Evolutionary conservation across 768 basidiomycete genomes (phyloP), one percentile per base, ranked within the genome.

Genomic region (Mycena albidolilacea): DNA sequence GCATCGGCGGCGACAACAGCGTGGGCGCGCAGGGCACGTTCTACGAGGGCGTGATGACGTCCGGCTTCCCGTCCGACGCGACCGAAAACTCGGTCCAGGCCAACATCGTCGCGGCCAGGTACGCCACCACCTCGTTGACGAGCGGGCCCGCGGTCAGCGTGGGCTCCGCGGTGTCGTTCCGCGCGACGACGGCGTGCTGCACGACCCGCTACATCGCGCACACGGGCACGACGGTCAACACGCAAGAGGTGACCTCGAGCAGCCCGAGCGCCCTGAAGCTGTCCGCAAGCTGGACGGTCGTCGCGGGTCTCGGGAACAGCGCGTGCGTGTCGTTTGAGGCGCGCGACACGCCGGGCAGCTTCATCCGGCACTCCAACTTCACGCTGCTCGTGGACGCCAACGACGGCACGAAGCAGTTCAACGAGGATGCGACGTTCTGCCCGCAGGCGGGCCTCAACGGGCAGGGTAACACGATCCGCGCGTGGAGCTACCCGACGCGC

Each of bases 1-100:
- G 68, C 11, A 69, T 63, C 39, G 68, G 68, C 17, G 68, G 68
- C 39, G 68, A 69, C 68, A 69, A 69, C 68, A 69, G 68, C 61
- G 21, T 17, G 9, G 17, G 52, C 17, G 60, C 60, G 52, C 60
- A 61, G 60, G 68, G 68, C 60, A 69, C 68, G 23, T 69, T 69
- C 61, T 69, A 69, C 41, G 68, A 71, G 64, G 70, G 70, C 64
- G 70, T 59, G 9, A 71, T 69, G 68, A 63, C 61, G 11, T 62
- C 68, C 50, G 68, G 68, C 68, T 69, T 55, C 61, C 68, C 68
- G n/a, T 50, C 64, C 57, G 70, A 71, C 52, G 63, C 70, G 38
- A 71, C 70, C 43, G 70, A 71, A 59, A 65, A 58, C 46, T 41
- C 61, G 17, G 68, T 69, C 23, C 68, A 69, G 68, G n/a, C 60